Conservation (phyloP, 2,329 filamentous ascomycete genomes). For the Pseudodiploospora longispora region DNA sequence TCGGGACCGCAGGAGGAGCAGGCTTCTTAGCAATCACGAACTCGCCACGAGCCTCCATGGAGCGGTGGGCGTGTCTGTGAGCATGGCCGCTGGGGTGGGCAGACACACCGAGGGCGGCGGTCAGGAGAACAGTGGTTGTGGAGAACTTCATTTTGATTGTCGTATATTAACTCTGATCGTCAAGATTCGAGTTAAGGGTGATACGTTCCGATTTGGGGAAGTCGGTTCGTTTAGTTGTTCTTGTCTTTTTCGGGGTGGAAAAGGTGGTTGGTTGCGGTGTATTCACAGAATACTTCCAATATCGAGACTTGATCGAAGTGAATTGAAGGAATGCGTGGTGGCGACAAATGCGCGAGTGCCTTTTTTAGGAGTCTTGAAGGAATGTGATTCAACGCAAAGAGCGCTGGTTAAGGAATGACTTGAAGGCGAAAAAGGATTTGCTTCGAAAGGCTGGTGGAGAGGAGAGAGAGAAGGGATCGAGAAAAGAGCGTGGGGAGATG, state of each 20-base stretch:
- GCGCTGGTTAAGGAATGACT: constrained; percentile 14
- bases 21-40: constrained; percentile 29
- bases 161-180: neutral
- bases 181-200: neutral
- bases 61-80: constrained; percentile 27
- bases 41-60: constrained; percentile 21
- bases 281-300: constrained; percentile 12
- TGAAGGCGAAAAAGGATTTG: constrained; percentile 13
- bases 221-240: too few relatives aligned
- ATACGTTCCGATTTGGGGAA: too few relatives aligned
- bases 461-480: constrained; percentile 6
- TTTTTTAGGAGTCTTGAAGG: constrained; percentile 3
- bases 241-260: neutral
- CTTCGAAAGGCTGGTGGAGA: constrained; percentile 3
- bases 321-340: constrained; percentile 6
- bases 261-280: constrained; percentile 1
- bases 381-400: constrained; percentile 10
- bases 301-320: neutral
- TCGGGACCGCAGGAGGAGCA: constrained; percentile 15
- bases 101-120: constrained; percentile 32
- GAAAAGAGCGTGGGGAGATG: constrained; percentile 10
- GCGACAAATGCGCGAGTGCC: constrained; percentile 6
- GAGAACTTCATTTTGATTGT: constrained; percentile 34
- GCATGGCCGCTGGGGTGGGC: constrained; percentile 32
- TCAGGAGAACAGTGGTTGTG: constrained; percentile 26